A percentile compares a stretch with the other conserved stretches of the same genome.
phyloP scores from a whole-genome alignment of 106 monocot species.

The Narthecium ossifragum region DNA sequence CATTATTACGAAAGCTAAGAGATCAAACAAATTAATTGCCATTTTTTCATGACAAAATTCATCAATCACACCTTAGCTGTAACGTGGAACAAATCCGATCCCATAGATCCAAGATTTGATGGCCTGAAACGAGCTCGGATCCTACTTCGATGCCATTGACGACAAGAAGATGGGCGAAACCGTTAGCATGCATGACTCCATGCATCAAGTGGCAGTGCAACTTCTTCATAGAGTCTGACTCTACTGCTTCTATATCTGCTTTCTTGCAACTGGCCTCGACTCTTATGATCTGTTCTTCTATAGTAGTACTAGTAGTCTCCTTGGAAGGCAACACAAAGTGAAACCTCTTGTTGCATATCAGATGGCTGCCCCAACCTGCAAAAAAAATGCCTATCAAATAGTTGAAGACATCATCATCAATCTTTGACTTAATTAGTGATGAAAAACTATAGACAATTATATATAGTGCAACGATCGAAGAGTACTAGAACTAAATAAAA shows the following conservation, averaged over 20 bases:
- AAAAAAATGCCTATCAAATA: background rate
- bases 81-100: slow-evolving; percentile 61
- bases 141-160: slow-evolving; percentile 71
- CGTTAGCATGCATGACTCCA: slow-evolving; percentile 77
- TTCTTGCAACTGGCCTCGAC: slow-evolving; percentile 4
- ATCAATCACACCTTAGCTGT: slow-evolving; percentile 70
- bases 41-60: too few relatives aligned
- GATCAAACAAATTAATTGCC: too few relatives aligned
- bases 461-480: too few relatives aligned
- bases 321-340: slow-evolving; percentile 68
- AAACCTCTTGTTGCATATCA: slow-evolving; percentile 72
- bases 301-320: slow-evolving; percentile 2
- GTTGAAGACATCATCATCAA: background rate
- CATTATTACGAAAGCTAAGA: too few relatives aligned
- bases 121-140: slow-evolving; percentile 60
- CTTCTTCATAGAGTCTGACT: slow-evolving; percentile 11
- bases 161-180: slow-evolving; percentile 68
- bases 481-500: background rate
- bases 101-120: slow-evolving; percentile 68
- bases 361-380: slow-evolving; percentile 81
- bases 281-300: background rate
- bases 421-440: too few relatives aligned
- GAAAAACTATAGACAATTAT: too few relatives aligned
- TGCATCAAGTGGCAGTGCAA: slow-evolving; percentile 42
- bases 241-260: background rate